phyloP scores from a whole-genome alignment of 352 stramenopile genomes.

The Thalassiosira hispida region DNA sequence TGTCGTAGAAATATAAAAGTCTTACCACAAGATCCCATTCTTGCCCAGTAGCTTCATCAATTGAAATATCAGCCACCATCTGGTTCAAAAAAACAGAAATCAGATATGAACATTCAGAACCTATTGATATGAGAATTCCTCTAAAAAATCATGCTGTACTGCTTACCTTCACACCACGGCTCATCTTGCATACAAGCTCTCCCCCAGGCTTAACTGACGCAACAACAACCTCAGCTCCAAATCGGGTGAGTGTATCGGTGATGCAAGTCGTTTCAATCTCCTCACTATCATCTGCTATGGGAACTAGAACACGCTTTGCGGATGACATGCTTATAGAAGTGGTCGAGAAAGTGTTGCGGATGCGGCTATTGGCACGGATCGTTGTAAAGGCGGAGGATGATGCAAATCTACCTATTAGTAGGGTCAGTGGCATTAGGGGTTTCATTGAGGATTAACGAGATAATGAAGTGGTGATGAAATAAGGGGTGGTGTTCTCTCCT shows the following conservation, averaged over 20 bases:
- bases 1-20: constrained; percentile 12
- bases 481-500: too few relatives aligned
- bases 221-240: constrained; percentile 86
- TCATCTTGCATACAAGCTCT: constrained; percentile 82
- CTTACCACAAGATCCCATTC: constrained; percentile 77
- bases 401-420: constrained; percentile 22
- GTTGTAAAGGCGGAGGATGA: constrained; percentile 26
- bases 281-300: constrained; percentile 88
- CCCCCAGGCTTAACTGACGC: constrained; percentile 84
- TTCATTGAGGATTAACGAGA: constrained; percentile 9
- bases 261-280: constrained; percentile 91
- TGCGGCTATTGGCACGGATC: not conserved
- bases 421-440: constrained; percentile 1
- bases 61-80: constrained; percentile 80
- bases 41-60: constrained; percentile 75
- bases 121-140: not conserved
- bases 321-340: constrained; percentile 41
- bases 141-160: not conserved
- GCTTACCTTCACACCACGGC: constrained; percentile 73
- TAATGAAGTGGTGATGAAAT: not conserved
- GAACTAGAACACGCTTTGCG: constrained; percentile 81
- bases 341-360: constrained; percentile 10
- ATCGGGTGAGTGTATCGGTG: constrained; percentile 87
- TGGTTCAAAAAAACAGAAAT: constrained; percentile 23
- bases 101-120: not conserved